Conservation (phyloP, 352 stramenopile species). For the Globisporangium abappressorium region DNA sequence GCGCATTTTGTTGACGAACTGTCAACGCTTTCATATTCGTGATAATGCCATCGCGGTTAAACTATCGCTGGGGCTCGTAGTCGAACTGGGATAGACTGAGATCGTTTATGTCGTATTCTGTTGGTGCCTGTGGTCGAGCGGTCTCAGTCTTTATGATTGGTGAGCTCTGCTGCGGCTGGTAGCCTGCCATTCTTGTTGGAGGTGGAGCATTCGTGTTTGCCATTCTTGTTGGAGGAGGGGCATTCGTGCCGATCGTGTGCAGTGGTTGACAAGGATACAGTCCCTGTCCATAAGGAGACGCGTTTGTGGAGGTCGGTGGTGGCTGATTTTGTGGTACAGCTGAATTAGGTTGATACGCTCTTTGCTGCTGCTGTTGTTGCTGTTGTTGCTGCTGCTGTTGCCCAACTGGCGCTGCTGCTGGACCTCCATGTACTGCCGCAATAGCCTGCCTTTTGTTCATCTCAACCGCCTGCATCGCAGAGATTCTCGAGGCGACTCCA, state of each 20-base stretch:
- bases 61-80: slow-evolving; percentile 46
- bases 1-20: neutral
- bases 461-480: slow-evolving; percentile 30
- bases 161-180: slow-evolving; percentile 12
- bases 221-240: slow-evolving; percentile 46
- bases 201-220: slow-evolving; percentile 37
- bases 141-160: slow-evolving; percentile 27
- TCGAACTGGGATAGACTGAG: slow-evolving; percentile 85
- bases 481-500: slow-evolving; percentile 25
- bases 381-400: slow-evolving; percentile 22
- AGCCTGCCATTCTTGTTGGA: slow-evolving; percentile 28
- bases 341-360: slow-evolving; percentile 11
- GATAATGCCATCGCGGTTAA: neutral
- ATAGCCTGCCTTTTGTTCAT: slow-evolving; percentile 24
- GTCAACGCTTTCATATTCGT: neutral
- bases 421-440: slow-evolving; percentile 5
- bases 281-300: slow-evolving; percentile 9
- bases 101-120: slow-evolving; percentile 72
- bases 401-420: slow-evolving; percentile 9
- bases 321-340: slow-evolving; percentile 2
- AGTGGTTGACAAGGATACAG: slow-evolving; percentile 20
- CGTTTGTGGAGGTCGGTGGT: slow-evolving; percentile 13
- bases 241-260: slow-evolving; percentile 30
- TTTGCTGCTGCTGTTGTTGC: slow-evolving; percentile 18
- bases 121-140: neutral